Conservation (phyloP, 2,329 filamentous ascomycete genomes). For the Ophiostoma piceae region DNA sequence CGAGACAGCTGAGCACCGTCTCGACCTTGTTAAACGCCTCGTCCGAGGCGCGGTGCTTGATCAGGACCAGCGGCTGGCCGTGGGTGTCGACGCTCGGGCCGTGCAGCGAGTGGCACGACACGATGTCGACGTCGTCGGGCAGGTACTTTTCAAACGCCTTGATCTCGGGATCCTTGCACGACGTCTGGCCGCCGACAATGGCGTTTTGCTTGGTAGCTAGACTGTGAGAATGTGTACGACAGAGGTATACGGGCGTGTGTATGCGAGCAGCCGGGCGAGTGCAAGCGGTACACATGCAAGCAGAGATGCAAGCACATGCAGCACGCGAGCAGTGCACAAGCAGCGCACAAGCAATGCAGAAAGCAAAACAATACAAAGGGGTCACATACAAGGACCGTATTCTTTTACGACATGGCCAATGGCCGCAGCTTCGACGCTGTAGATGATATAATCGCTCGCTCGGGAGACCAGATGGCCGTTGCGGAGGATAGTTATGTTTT, state of each 20-base stretch:
- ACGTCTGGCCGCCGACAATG: slow-evolving; percentile 95
- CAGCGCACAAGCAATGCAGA: not conserved
- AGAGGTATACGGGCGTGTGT: not conserved
- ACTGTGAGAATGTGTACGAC: not conserved
- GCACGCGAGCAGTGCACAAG: no score
- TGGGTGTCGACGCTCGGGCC: slow-evolving; percentile 83
- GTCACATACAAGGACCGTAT: slow-evolving; percentile 80
- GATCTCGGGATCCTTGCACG: slow-evolving; percentile 96
- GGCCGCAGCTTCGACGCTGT: slow-evolving; percentile 90
- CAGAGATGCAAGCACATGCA: no score
- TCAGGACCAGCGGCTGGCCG: slow-evolving; percentile 72
- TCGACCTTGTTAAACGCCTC: slow-evolving; percentile 73
- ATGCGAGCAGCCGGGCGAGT: no score
- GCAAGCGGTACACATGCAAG: no score
- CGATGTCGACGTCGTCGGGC: slow-evolving; percentile 81
- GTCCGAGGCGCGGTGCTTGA: slow-evolving; percentile 83
- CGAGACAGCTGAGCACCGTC: slow-evolving; percentile 72
- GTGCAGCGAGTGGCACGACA: slow-evolving; percentile 95
- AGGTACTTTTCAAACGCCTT: slow-evolving; percentile 86
- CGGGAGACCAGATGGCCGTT: slow-evolving; percentile 96
- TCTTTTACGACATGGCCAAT: slow-evolving; percentile 82
- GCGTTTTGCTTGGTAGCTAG: slow-evolving; percentile 83
- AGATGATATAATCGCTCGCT: slow-evolving; percentile 97
- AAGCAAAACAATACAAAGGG: slow-evolving; percentile 13
- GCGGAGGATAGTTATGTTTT: slow-evolving; percentile 77